Base-by-base conservation (phyloP, 805 yeast genomes). In the Saturnispora bothae region DNA sequence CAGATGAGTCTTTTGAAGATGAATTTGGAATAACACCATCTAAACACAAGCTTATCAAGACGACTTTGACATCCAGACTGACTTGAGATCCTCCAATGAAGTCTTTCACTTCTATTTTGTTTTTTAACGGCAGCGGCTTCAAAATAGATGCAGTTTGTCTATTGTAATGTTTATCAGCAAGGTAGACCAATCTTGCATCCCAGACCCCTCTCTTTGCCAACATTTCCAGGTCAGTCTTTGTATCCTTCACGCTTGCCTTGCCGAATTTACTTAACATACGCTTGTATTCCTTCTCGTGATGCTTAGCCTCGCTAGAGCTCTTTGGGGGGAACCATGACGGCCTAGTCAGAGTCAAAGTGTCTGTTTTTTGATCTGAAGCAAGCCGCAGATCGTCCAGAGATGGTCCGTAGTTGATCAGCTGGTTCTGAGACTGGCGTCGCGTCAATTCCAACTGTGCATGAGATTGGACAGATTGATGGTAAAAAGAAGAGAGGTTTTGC, bases 321-420 rank as follows among this genome's bases (percentile, higher is more conserved):
- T 79, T 79, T 5, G 85, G 85, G 5, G 88, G 88, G 32, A 78
- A 54, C 71, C 83, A 76, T 35, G 75, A 68, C 3, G 88, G 88
- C 47, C 88, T 65, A 1, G 84, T 69, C 31, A 73, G 74, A 36
- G 78, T 68, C 27, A 78, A 56, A 9, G 60, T 55, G 18, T 65
- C 66, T 27, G 76, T 52, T 47, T 79, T 79, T 48, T 78, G 81
- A 1, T 65, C 68, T 1, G 85, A 78, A 1, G 80, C 68, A 26
- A 81, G 57, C 34, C 63, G 57, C 43, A 74, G 56, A 52, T 79
- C 84, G 38, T 79, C 86, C 43, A 78, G 52, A 3, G 41, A 34
- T 19, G 18, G 28, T 9, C 31, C 19, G 8, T 17, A n/a, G n/a
- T n/a, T n/a, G n/a, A n/a, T n/a, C n/a, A n/a, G n/a, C n/a, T n/a